phyloP scores from a whole-genome alignment of 768 basidiomycete genomes.

The Naganishia randhawae region DNA sequence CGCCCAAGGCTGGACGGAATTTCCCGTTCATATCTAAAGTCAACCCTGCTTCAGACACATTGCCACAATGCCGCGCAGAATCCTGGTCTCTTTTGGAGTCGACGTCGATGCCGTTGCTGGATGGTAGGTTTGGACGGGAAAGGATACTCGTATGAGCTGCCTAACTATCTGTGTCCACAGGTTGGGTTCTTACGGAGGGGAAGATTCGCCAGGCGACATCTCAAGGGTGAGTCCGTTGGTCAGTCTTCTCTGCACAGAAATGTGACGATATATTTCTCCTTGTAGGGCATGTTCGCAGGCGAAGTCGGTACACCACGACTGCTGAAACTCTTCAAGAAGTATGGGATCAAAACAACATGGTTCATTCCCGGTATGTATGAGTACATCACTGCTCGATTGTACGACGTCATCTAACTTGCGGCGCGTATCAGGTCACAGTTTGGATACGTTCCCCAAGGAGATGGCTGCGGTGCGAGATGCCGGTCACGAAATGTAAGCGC shows the following conservation, averaged over 20 bases:
- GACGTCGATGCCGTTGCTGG: slow-evolving; percentile 75
- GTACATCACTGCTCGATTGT: neutral
- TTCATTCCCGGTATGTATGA: slow-evolving; percentile 63
- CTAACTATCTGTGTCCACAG: slow-evolving; percentile 45
- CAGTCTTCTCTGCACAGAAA: neutral
- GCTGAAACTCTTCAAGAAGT: slow-evolving; percentile 68
- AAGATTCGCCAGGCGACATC: slow-evolving; percentile 67
- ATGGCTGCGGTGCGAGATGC: slow-evolving; percentile 68
- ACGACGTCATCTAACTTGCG: neutral
- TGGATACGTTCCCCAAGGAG: slow-evolving; percentile 70
- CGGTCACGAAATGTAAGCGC: slow-evolving; percentile 62
- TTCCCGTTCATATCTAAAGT: too few relatives aligned
- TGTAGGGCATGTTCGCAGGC: slow-evolving; percentile 67
- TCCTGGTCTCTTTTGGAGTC: slow-evolving; percentile 53
- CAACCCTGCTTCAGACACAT: neutral
- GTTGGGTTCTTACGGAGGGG: slow-evolving; percentile 72
- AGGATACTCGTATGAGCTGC: neutral
- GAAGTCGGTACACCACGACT: slow-evolving; percentile 68
- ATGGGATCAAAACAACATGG: slow-evolving; percentile 67
- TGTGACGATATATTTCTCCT: slow-evolving; percentile 23
- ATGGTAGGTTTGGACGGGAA: slow-evolving; percentile 54
- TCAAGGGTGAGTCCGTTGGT: slow-evolving; percentile 53
- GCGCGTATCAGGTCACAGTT: slow-evolving; percentile 58
- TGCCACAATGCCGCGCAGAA: slow-evolving; percentile 20
- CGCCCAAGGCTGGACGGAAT: too few relatives aligned